Evolutionary conservation across 306 rosid species (phyloP).

Genomic region (Hippophae rhamnoides): DNA sequence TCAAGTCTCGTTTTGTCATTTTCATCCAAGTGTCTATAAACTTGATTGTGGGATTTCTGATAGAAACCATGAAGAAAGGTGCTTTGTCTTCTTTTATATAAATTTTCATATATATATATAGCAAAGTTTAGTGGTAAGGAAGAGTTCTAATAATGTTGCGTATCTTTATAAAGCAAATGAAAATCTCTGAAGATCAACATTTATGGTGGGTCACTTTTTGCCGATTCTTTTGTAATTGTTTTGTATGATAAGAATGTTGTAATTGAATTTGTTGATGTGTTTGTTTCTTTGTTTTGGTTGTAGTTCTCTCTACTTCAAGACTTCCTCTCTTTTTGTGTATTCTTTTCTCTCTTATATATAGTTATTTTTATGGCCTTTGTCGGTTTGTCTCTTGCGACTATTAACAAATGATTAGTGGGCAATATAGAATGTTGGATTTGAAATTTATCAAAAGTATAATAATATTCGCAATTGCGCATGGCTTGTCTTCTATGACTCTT

Average conservation of each 20-base stretch:
- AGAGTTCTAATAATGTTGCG: slow-evolving; percentile 16
- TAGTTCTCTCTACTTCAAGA: no score
- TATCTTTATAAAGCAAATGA: slow-evolving; percentile 21
- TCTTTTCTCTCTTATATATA: no score
- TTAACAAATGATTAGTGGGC: no score
- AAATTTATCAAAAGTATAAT: no score
- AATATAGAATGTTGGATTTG: no score
- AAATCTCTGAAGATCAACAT: slow-evolving; percentile 17
- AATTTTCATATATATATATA: not conserved
- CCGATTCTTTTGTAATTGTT: slow-evolving; percentile 10
- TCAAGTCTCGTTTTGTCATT: slow-evolving; percentile 9
- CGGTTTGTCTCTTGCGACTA: no score
- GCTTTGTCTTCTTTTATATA: slow-evolving; percentile 11
- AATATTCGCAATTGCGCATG: no score
- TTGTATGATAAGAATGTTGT: not conserved
- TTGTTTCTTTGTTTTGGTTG: not conserved
- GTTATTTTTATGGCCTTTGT: no score
- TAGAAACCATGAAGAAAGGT: slow-evolving; percentile 24
- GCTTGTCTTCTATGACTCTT: no score
- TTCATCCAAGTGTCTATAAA: slow-evolving; percentile 33
- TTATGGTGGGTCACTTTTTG: slow-evolving; percentile 11
- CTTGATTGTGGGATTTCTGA: slow-evolving; percentile 29
- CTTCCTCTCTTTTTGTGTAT: no score
- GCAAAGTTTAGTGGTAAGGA: slow-evolving; percentile 17
- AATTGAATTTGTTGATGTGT: slow-evolving; percentile 2